Evolutionary conservation across 805 yeast species (phyloP), one percentile per base, ranked within the genome.

Genomic region (Starmerella riodocensis): DNA sequence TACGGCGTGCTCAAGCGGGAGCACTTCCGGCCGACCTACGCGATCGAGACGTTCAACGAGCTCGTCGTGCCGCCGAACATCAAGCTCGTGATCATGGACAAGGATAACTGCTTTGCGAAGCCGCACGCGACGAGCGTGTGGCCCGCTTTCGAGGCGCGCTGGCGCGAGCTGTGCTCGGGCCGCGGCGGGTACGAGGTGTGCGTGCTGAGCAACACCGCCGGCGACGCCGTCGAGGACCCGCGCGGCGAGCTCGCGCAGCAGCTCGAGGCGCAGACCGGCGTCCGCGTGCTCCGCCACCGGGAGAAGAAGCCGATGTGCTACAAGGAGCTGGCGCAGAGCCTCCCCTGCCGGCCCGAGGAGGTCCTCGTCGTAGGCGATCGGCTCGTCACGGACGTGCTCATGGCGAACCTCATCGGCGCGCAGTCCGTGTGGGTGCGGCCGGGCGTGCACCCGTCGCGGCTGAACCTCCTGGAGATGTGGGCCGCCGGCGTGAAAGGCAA

Each of bases 381-480:
- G 28, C 65, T 91, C 20, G 75, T 85, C 60, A 91, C 98, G 0
- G 98, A 91, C 57, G 71, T 91, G 39, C 61, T 86, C 37, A 81
- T 91, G 94, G 95, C 96, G 16, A 88, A 91, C 52, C 66, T 76
- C 66, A 84, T 88, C 93, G 94, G 93, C 0, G 66, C 91, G 0
- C 72, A 74, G 59, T 81, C 88, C 0, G 67, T 84, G 3, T 91
- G 97, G 95, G 54, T 91, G 1, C 64, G 70, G 37, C 75, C 75
- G 19, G 97, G 97, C 4, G 93, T 85, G 4, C 53, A 52, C 29
- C 54, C 54, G 0, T 29, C 37, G 9, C n/a, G 28, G 26, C 29
- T 47, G 12, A 52, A 52, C 25, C 29, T 33, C n/a, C 13, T 40
- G 9, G 55, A 52, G 14, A 42, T 40, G 39, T 16, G 4, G 63